Percentiles rank a stretch among this genome's conserved stretches.
Conservation (phyloP, 2,329 filamentous ascomycete genomes). For the Fusarium mexicanum region DNA sequence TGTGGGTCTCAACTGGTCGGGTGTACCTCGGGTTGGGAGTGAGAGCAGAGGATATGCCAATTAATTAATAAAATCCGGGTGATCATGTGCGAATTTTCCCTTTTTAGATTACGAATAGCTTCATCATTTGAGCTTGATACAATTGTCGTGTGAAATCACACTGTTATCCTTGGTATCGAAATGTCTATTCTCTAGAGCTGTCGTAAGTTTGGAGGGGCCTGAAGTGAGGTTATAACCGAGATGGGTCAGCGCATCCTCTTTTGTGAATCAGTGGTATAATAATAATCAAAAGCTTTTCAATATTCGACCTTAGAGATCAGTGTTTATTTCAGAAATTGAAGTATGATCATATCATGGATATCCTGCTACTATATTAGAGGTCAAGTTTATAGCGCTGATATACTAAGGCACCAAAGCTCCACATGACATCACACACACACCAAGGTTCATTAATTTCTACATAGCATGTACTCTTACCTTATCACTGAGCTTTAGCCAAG, state of each 20-base stretch:
- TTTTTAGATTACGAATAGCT: constrained; percentile 6
- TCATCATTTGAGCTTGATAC: background rate
- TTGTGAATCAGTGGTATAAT: background rate
- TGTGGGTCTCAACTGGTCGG: constrained; percentile 36
- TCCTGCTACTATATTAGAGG: background rate
- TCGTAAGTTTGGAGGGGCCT: background rate
- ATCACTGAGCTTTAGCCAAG: constrained; percentile 3
- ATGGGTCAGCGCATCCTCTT: background rate
- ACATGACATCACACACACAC: constrained; percentile 41
- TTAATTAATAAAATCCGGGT: background rate
- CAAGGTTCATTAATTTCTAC: constrained; percentile 18
- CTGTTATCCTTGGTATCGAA: background rate
- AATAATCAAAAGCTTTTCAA: background rate
- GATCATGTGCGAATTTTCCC: constrained; percentile 33
- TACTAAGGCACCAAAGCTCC: constrained; percentile 11
- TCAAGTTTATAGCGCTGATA: background rate
- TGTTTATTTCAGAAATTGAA: background rate
- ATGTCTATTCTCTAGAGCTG: background rate
- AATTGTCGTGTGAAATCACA: background rate
- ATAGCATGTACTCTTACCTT: background rate
- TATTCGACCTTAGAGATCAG: too few relatives aligned
- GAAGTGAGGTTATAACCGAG: background rate
- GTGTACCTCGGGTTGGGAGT: constrained; percentile 35
- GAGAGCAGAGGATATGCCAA: background rate
- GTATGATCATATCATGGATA: background rate